Conservation (phyloP, 306 rosid species). For the Rosa chinensis region DNA sequence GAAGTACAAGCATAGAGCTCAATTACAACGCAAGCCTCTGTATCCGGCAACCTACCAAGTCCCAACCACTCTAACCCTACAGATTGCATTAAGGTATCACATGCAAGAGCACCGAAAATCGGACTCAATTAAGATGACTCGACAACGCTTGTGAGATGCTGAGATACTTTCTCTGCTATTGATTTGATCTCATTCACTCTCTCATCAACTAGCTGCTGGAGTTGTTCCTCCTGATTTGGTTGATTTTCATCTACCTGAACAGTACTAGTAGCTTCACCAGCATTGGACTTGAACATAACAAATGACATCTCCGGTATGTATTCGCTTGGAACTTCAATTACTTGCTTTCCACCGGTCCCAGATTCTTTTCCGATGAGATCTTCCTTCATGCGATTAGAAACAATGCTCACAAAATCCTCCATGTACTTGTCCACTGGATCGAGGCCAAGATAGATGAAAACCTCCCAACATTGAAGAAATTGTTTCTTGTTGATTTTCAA, state of each 20-base stretch:
- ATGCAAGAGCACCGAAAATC: neutral
- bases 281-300: conserved; percentile 59
- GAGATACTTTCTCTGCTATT: conserved; percentile 62
- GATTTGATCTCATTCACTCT: conserved; percentile 69
- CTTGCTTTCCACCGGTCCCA: conserved; percentile 64
- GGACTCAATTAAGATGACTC: neutral
- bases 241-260: conserved; percentile 62
- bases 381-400: conserved; percentile 68
- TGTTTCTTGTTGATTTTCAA: conserved; percentile 87
- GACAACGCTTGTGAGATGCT: neutral
- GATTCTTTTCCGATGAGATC: conserved; percentile 80
- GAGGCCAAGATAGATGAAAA: conserved; percentile 69
- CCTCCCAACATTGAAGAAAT: conserved; percentile 91
- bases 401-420: conserved; percentile 58
- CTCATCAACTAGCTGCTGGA: conserved; percentile 65
- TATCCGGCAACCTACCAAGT: conserved; percentile 7
- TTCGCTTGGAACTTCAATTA: conserved; percentile 55
- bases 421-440: conserved; percentile 56
- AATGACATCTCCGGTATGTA: conserved; percentile 63
- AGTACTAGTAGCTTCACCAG: conserved; percentile 34
- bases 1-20: conserved; percentile 11
- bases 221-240: conserved; percentile 68
- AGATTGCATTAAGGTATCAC: conserved; percentile 12
- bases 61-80: neutral
- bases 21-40: conserved; percentile 17